Base-by-base conservation (phyloP, 768 basidiomycete species). In the Grammothele lineata region DNA sequence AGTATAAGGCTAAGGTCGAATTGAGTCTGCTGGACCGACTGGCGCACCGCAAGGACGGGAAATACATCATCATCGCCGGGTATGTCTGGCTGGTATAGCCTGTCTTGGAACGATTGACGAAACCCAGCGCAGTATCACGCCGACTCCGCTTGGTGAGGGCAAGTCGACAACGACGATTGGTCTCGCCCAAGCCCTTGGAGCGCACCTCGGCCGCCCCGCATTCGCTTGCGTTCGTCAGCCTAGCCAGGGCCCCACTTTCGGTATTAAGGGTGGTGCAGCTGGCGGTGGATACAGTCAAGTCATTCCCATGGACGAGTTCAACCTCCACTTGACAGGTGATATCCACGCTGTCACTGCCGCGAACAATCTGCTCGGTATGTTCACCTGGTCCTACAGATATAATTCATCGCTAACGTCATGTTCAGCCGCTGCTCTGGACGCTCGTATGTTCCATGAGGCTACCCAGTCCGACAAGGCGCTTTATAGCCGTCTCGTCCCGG, bases 291-390 rank as follows among this genome's bases (percentile, higher is more conserved):
- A 98, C 72, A 92, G 91, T 63, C 94, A 96, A 63, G 90, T 99
- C 60, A 98, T 98, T 69, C 95, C 95, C 34, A 97, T 98, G 95
- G 95, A 97, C 61, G 95, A 97, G 87, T 98, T 99, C 69, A 98
- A 98, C 67, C 70, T 99, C 39, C 93, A 95, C 62, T 70, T 94
- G 66, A 95, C 93, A 34, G 94, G 94, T 53, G 96, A 99, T 68
- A 97, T 98, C 46, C 95, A 99, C 61, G 95, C 96, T 34, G 89
- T 97, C 18, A 90, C 92, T 9, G 95, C 95, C 33, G 95, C 95
- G 19, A 99, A 97, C 69, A 99, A 99, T 68, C 67, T 98, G 55
- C 79, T 99, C 33, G n/a, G n/a, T n/a, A n/a, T n/a, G n/a, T 26
- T 36, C 17, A 23, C 3, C 58, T 52, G 54, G 14, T 12, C 35